Evolutionary conservation across 164 flowering plant genomes (phyloP).

Genomic region (Warburgia ugandensis): DNA sequence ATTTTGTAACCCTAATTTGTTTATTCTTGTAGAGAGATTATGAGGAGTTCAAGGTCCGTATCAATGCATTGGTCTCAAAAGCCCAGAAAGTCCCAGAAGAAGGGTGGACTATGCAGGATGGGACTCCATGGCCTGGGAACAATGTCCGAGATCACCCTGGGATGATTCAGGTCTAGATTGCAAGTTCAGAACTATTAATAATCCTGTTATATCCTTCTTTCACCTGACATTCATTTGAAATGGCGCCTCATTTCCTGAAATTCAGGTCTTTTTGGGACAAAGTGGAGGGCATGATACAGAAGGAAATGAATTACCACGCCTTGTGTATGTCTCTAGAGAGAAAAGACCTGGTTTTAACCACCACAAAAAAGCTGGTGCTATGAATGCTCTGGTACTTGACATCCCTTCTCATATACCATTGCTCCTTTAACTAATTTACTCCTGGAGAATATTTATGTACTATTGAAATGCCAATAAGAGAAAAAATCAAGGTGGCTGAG

Average conservation of each 20-base stretch:
- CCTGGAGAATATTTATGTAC: too few relatives aligned
- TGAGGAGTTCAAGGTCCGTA: constrained; percentile 68
- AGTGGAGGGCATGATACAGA: constrained; percentile 57
- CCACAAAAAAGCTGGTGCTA: constrained; percentile 78
- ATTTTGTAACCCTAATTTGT: background rate
- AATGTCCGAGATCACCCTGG: constrained; percentile 78
- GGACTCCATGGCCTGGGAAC: constrained; percentile 82
- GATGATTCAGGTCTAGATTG: constrained; percentile 89
- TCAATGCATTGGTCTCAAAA: constrained; percentile 64
- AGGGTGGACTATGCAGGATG: constrained; percentile 83
- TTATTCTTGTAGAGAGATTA: constrained; percentile 55
- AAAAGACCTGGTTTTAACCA: constrained; percentile 70
- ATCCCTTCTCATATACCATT: background rate
- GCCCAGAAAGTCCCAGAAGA: constrained; percentile 70
- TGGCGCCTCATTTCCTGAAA: too few relatives aligned
- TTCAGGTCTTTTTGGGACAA: constrained; percentile 60
- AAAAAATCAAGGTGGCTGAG: too few relatives aligned
- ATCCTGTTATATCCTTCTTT: too few relatives aligned
- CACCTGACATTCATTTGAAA: too few relatives aligned
- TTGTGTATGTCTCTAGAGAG: constrained; percentile 66
- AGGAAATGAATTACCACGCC: constrained; percentile 62
- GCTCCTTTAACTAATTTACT: too few relatives aligned
- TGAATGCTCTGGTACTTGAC: constrained; percentile 58
- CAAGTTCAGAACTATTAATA: too few relatives aligned
- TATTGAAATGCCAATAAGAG: too few relatives aligned